Evolutionary conservation across 441 rosid species (phyloP).

Genomic region (Isatis lusitanica): DNA sequence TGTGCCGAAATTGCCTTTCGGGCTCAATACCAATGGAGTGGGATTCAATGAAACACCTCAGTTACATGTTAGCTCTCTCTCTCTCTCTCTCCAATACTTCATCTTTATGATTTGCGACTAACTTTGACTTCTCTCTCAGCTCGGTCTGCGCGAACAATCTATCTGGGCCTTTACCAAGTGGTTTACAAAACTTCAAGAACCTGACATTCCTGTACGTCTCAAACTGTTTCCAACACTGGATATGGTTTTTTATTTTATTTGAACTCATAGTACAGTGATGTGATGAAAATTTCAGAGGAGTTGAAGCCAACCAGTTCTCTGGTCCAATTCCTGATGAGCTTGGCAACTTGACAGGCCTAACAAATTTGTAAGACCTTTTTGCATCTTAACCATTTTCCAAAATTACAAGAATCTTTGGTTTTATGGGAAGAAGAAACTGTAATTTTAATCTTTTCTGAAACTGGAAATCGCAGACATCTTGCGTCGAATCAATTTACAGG

Average conservation of each 20-base stretch:
- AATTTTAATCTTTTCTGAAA: not conserved
- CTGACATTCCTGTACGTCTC: not conserved
- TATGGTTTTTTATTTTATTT: too few relatives aligned
- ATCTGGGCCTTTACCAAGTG: not conserved
- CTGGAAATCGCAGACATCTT: not conserved
- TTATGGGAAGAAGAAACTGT: not conserved
- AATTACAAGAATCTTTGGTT: not conserved
- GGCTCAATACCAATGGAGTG: not conserved
- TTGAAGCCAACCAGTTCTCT: not conserved
- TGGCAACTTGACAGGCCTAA: not conserved
- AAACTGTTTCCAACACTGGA: not conserved
- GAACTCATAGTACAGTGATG: not conserved
- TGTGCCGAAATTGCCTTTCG: not conserved
- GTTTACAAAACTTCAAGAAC: constrained; percentile 1
- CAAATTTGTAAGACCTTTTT: not conserved
- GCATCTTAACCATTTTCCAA: not conserved
- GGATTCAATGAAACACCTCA: not conserved
- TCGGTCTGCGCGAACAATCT: not conserved
- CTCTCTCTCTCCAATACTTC: not conserved
- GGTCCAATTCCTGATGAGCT: not conserved
- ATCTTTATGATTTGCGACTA: too few relatives aligned
- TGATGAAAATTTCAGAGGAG: not conserved
- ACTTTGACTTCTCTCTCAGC: not conserved
- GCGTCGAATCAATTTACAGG: not conserved
- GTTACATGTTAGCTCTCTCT: not conserved